A percentile compares a stretch with the other conserved stretches of the same genome.
These are phyloP conservation scores for Penstemon davidsonii DNA, from an alignment of 257 asterid species.

Conservation along the genomic window DNA sequence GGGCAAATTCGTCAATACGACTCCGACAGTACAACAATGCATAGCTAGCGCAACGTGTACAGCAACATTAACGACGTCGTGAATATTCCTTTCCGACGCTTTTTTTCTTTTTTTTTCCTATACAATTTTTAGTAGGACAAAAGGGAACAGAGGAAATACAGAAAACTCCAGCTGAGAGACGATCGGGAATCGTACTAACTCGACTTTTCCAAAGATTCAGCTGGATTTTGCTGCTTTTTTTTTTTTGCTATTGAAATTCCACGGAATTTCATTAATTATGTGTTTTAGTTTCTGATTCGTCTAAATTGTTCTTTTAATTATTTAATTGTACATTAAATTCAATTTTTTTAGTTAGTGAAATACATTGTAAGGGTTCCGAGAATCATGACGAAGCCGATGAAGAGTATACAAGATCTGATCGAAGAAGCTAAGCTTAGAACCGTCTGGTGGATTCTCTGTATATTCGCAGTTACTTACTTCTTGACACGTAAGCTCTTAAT, in stretches of 20 bases:
- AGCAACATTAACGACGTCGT: conserved; percentile 38
- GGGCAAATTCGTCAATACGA: conserved; percentile 32
- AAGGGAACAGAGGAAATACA: conserved; percentile 17
- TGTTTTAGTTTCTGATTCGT: not conserved
- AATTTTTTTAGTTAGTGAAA: conserved; percentile 20
- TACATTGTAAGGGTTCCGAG: conserved; percentile 34
- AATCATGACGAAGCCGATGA: conserved; percentile 75
- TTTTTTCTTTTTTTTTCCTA: conserved; percentile 31
- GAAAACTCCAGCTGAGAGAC: conserved; percentile 23
- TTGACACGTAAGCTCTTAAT: conserved; percentile 69
- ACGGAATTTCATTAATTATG: conserved; percentile 1
- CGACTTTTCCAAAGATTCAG: conserved; percentile 16
- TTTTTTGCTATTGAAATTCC: not conserved
- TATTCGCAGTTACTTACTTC: conserved; percentile 80
- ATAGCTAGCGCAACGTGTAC: conserved; percentile 31
- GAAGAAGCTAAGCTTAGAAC: conserved; percentile 97
- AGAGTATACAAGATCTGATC: conserved; percentile 84
- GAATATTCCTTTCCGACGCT: conserved; percentile 32
- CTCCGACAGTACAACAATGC: conserved; percentile 39
- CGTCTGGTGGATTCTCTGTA: conserved; percentile 92
- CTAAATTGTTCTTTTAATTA: conserved; percentile 8
- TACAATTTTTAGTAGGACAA: conserved; percentile 2
- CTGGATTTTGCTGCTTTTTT: not conserved
- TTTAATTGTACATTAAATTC: conserved; percentile 20
- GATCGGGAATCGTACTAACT: conserved; percentile 3